Conservation (phyloP, 148 eudicot species). For the Beta vulgaris region DNA sequence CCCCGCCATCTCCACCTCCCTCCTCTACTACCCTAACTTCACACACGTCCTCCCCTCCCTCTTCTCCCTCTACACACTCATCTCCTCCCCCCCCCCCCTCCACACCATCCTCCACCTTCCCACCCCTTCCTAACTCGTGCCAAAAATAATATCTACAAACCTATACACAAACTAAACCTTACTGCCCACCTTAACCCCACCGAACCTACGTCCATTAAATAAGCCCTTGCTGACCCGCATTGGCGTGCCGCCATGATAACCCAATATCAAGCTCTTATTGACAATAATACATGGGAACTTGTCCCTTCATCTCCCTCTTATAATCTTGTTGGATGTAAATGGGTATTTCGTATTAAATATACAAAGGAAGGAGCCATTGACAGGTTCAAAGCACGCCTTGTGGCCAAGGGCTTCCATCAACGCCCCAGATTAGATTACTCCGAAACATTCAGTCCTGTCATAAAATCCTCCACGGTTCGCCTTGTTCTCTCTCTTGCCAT, state of each 20-base stretch:
- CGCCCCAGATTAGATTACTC: not conserved
- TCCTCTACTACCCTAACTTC: not conserved
- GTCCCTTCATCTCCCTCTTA: not conserved
- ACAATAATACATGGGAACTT: not conserved
- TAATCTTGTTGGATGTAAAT: not conserved
- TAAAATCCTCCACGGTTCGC: not conserved
- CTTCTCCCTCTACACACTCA: not conserved
- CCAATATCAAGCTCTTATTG: not conserved
- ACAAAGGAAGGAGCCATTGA: not conserved
- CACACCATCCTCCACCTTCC: not conserved
- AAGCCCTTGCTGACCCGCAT: not conserved
- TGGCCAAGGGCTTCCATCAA: not conserved
- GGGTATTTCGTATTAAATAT: not conserved
- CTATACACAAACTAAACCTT: not conserved
- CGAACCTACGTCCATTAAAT: not conserved
- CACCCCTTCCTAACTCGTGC: not conserved
- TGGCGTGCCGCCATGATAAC: not conserved
- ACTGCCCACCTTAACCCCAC: not conserved
- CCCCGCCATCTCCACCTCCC: too few relatives aligned
- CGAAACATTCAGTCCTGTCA: not conserved
- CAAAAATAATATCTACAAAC: not conserved
- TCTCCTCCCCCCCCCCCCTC: not conserved
- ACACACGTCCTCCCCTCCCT: not conserved
- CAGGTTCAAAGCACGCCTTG: not conserved
- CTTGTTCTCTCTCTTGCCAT: not conserved